These are phyloP conservation scores for Penicillium sclerotiorum DNA, from an alignment of 2,329 filamentous ascomycete species.

Conservation along the genomic window DNA sequence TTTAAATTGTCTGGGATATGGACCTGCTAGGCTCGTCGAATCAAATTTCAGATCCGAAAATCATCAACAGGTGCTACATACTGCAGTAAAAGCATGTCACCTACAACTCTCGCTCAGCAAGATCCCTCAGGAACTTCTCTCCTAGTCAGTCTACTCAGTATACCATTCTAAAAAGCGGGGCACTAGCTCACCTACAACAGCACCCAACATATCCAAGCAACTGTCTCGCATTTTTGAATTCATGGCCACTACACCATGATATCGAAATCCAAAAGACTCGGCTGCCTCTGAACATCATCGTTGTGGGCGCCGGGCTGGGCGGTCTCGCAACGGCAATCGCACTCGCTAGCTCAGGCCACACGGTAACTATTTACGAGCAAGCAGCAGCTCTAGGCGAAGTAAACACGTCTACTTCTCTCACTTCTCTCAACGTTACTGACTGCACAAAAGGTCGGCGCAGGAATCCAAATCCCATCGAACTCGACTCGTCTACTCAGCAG, in stretches of 20 bases:
- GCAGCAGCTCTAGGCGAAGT: slow-evolving; percentile 44
- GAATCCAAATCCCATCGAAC: slow-evolving; percentile 46
- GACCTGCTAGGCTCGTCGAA: background rate
- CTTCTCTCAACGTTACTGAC: background rate
- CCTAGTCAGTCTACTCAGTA: background rate
- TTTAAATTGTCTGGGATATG: background rate
- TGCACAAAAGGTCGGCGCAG: slow-evolving; percentile 38
- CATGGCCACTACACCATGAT: background rate
- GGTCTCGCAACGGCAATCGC: slow-evolving; percentile 34
- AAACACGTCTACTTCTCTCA: background rate
- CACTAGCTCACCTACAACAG: background rate
- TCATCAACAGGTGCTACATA: background rate
- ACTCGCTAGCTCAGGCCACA: slow-evolving; percentile 26
- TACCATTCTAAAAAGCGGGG: background rate
- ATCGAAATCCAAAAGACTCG: background rate
- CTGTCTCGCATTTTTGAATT: slow-evolving; percentile 8
- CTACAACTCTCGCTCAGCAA: background rate
- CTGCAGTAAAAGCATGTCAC: background rate
- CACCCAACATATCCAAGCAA: slow-evolving; percentile 22
- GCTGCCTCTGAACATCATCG: slow-evolving; percentile 24
- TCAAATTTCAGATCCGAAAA: background rate
- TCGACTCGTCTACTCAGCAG: slow-evolving; percentile 32
- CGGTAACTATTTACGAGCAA: slow-evolving; percentile 33
- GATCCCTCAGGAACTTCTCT: background rate
- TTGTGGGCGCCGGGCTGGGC: slow-evolving; percentile 36